Evolutionary conservation across 768 basidiomycete species (phyloP), one percentile per base, ranked within the genome.

Genomic region (Fomitopsis pulvina): DNA sequence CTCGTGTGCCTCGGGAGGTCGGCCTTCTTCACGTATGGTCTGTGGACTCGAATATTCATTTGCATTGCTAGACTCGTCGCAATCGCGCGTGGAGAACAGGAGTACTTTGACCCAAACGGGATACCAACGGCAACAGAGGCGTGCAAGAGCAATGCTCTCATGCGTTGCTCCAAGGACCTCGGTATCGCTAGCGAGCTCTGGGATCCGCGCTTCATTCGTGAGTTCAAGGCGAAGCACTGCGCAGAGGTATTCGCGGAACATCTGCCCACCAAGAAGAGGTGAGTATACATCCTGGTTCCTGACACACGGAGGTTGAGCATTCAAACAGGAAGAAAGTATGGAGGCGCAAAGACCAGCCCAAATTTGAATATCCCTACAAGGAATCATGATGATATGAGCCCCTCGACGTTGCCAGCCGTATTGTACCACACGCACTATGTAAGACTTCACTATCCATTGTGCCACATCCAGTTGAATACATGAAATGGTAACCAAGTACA

Each of bases 91-190:
- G 95, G 95, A 26, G 95, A 98, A 69, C 93, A 97, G 57, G 92
- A 96, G 58, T 97, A 93, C 67, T 98, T 97, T 59, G 92, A 94
- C 60, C 85, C 88, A 6, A 76, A 78, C 0, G 92, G 92, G 12
- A 82, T 98, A 44, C 80, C 95, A 1, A 98, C 95, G 0, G 95
- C 95, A 0, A 89, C 87, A 0, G 95, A 98, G 65, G 92, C 85
- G 0, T 91, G 87, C 71, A 98, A 97, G 68, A 92, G 89, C 63
- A 98, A 98, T 55, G 95, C 95, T 0, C 72, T 98, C 26, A 96
- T 97, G 94, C 75, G 95, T 27, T 97, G 95, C 66, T 93, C 91
- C 71, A 98, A 98, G 63, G 95, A 98, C 62, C 71, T 98, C 34
- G 95, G 95, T 10, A 77, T 98, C 57, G 95, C 95, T 0, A 93